Conservation (phyloP, 495 filamentous ascomycete genomes). For the Elaphomyces granulatus region DNA sequence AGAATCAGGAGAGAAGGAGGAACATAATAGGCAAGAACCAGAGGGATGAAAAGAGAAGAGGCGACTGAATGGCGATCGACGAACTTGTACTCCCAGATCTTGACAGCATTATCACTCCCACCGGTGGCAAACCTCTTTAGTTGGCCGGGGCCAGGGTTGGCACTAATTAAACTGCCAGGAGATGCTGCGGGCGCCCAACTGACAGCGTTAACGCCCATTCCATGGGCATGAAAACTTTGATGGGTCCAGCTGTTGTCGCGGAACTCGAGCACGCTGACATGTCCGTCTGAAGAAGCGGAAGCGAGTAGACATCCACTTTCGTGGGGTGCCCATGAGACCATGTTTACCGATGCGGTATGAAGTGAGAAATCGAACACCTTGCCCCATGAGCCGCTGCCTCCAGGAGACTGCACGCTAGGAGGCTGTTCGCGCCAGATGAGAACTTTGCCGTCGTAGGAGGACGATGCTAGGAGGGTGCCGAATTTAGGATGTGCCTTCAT, state of each 20-base stretch:
- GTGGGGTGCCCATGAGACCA: conserved; percentile 93
- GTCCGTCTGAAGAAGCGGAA: conserved; percentile 85
- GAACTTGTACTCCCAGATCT: conserved; percentile 68
- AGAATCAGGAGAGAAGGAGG: background rate
- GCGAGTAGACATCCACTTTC: conserved; percentile 90
- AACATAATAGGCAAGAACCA: background rate
- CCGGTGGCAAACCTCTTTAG: conserved; percentile 80
- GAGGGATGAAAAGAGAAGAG: background rate
- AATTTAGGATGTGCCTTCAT: conserved; percentile 84
- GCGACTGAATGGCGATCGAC: no score
- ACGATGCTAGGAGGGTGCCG: conserved; percentile 89
- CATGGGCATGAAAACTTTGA: conserved; percentile 81
- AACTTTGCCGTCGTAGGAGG: conserved; percentile 93
- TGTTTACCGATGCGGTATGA: conserved; percentile 90
- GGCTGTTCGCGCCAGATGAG: conserved; percentile 92
- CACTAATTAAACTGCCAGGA: conserved; percentile 66
- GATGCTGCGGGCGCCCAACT: conserved; percentile 80
- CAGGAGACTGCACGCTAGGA: conserved; percentile 29
- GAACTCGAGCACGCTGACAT: conserved; percentile 87
- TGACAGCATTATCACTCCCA: conserved; percentile 81
- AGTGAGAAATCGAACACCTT: conserved; percentile 80
- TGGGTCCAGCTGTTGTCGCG: conserved; percentile 80
- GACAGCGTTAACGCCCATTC: conserved; percentile 84
- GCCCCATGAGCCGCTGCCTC: conserved; percentile 46
- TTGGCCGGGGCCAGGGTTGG: conserved; percentile 43